Percentiles rank a stretch among this genome's conserved stretches.
Evolutionary conservation across 2,329 filamentous ascomycete genomes (phyloP).

Genomic region (Teratosphaeria nubilosa): DNA sequence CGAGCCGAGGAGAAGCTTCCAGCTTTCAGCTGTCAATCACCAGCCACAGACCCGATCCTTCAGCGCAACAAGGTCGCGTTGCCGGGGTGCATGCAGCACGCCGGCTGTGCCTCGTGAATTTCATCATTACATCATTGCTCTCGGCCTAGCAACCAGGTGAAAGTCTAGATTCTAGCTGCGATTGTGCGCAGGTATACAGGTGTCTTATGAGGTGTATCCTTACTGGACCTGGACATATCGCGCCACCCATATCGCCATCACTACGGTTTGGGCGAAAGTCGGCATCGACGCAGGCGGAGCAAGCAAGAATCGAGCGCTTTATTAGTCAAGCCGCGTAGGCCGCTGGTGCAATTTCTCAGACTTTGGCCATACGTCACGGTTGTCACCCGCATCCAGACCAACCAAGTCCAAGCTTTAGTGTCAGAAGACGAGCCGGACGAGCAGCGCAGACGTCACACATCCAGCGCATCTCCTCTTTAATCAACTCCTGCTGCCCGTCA

Average conservation of each 20-base stretch:
- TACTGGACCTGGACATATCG: not conserved
- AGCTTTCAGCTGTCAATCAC: not conserved
- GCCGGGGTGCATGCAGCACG: not conserved
- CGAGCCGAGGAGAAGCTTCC: not conserved
- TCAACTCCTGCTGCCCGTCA: not conserved
- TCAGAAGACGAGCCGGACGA: not conserved
- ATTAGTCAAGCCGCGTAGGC: not conserved
- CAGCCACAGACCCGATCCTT: not conserved
- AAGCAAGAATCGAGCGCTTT: not conserved
- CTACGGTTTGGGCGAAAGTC: not conserved
- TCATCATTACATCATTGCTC: not conserved
- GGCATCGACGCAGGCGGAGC: not conserved
- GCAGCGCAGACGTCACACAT: not conserved
- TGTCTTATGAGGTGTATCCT: not conserved
- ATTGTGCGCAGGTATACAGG: no score
- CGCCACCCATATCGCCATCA: not conserved
- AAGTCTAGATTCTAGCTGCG: not conserved
- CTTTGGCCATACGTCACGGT: not conserved
- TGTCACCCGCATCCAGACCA: not conserved
- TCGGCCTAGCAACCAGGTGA: not conserved
- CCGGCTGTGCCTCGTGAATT: not conserved
- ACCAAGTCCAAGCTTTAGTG: not conserved
- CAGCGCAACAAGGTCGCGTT: not conserved
- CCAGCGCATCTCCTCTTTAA: not conserved
- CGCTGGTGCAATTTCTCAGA: not conserved